Base-by-base conservation (phyloP, 225 moss, liverwort and hornwort species). In the Ulota crispa region DNA sequence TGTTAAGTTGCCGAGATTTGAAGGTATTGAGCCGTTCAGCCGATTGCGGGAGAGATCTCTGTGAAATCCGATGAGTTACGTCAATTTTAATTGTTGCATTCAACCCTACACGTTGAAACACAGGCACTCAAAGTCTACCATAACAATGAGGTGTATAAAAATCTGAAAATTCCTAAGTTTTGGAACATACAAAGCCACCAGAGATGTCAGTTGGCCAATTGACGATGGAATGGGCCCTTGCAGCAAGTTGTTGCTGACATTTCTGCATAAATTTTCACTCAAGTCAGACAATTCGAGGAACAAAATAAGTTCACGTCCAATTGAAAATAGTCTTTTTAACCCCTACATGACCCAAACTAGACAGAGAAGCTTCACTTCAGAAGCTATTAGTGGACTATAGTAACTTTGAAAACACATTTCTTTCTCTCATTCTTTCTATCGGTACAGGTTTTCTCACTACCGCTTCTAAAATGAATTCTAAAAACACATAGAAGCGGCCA, bases 21-120 rank as follows among this genome's bases (percentile, higher is more conserved):
- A 85, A 50, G 95, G 95, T 56, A 95, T 95, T 73, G 91, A 86
- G 36, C 85, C 91, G 73, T 91, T 93, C 42, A 95, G 36, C 57
- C 84, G 82, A 79, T 95, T 95, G 82, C 83, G 71, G 45, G 95
- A 89, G 69, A 95, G 92, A 78, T 95, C 88, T 83, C 95, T 95
- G 82, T 13, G 42, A 81, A 76, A 79, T 68, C 75, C 78, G 85
- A 30, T 21, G 3, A 9, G 50, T 66, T 41, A 53, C 16, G 28
- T 72, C 62, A 83, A 34, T 68, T 39, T n/a, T 13, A 50, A 18
- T 50, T 13, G 34, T 59, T 67, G 34, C 37, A 27, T 32, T 43
- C 8, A 79, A 53, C 26, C 2, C 62, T 61, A 69, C 23, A 62
- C 26, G 57, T 28, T 69, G n/a, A 53, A 61, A 73, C 66, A 68